Evolutionary conservation across 495 filamentous ascomycete species (phyloP).

Genomic region (Hypoxylon rickii): DNA sequence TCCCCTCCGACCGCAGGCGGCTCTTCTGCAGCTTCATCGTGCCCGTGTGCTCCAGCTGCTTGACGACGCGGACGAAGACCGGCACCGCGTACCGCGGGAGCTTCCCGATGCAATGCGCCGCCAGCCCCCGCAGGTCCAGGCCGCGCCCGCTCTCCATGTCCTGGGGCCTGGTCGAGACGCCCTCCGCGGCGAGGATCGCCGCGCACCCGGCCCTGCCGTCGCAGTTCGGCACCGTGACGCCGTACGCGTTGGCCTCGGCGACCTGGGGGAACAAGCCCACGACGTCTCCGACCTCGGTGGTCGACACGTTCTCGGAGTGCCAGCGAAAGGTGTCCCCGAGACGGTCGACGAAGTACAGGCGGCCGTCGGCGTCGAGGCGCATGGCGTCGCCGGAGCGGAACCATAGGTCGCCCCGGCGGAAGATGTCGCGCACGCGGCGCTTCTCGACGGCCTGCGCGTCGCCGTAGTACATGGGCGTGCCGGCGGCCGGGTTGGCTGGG

Average conservation of each 20-base stretch:
- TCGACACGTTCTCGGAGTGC: constrained; percentile 83
- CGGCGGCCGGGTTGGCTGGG: constrained; percentile 36
- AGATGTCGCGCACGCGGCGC: constrained; percentile 71
- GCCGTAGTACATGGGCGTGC: constrained; percentile 70
- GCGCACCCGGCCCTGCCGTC: constrained; percentile 75
- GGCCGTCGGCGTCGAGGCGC: constrained; percentile 62
- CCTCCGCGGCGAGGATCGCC: constrained; percentile 53
- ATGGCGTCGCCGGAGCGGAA: constrained; percentile 79
- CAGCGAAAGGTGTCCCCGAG: constrained; percentile 82
- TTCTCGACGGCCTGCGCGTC: constrained; percentile 66
- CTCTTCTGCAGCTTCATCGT: constrained; percentile 86
- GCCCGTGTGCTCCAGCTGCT: constrained; percentile 65
- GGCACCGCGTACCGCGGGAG: constrained; percentile 79
- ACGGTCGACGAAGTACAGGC: constrained; percentile 77
- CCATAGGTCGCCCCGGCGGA: constrained; percentile 72
- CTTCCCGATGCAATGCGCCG: constrained; percentile 53
- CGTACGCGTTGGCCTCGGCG: constrained; percentile 78
- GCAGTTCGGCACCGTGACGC: constrained; percentile 69
- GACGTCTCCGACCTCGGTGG: constrained; percentile 71
- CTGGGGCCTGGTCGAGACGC: constrained; percentile 20
- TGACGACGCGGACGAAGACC: constrained; percentile 68
- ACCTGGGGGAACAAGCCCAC: constrained; percentile 67
- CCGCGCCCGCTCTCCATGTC: constrained; percentile 17
- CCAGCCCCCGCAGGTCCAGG: constrained; percentile 23
- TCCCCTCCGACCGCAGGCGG: constrained; percentile 70